Evolutionary conservation across 2,329 filamentous ascomycete genomes (phyloP).

Genomic region (Paradendryphiella salina): DNA sequence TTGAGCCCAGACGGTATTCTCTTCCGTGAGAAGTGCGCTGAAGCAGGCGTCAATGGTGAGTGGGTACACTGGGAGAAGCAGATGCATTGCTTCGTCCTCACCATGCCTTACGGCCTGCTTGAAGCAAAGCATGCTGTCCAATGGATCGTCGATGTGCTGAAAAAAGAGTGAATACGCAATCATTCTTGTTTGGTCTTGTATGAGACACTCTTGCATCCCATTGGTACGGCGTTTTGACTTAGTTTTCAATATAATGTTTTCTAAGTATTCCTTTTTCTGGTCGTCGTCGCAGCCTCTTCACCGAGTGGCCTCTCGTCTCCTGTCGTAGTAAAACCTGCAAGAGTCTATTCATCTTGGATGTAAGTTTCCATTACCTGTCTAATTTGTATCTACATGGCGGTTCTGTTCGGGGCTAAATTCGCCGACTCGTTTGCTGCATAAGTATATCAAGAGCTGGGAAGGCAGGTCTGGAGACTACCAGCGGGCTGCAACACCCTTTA

Average conservation of each 20-base stretch:
- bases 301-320: background rate
- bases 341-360: constrained; percentile 4
- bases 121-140: constrained; percentile 54
- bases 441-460: no score
- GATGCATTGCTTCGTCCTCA: constrained; percentile 63
- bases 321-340: no score
- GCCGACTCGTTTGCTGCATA: no score
- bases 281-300: background rate
- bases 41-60: constrained; percentile 52
- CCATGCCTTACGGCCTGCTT: constrained; percentile 53
- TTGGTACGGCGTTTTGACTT: background rate
- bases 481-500: no score
- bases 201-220: constrained; percentile 4
- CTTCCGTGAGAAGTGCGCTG: constrained; percentile 53
- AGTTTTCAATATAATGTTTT: background rate
- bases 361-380: background rate
- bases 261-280: background rate
- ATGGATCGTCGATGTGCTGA: constrained; percentile 51
- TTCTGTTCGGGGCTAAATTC: background rate
- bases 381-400: background rate
- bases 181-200: background rate
- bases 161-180: constrained; percentile 21
- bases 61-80: constrained; percentile 64
- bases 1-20: constrained; percentile 56
- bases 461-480: no score